A percentile compares a stretch with the other conserved stretches of the same genome.
phyloP scores from a whole-genome alignment of 2,329 filamentous ascomycete genomes.

The Sporothrix pseudoabietina region DNA sequence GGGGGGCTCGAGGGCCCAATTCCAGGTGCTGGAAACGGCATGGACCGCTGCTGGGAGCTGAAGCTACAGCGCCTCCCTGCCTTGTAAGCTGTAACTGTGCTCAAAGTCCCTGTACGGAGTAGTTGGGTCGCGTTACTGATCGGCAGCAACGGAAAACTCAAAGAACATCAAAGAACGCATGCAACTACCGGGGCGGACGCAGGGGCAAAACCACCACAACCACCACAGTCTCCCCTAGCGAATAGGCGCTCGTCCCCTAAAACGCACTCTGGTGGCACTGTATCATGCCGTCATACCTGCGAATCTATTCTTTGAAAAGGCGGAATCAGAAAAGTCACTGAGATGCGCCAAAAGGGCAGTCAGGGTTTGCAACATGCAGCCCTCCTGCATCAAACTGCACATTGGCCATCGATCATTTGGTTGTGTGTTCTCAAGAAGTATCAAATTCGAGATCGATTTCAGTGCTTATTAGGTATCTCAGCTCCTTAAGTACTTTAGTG shows the following conservation, averaged over 20 bases:
- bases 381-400: conserved; percentile 17
- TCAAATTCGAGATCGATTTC: not conserved
- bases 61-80: not conserved
- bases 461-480: not conserved
- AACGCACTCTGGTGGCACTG: not conserved
- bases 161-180: not conserved
- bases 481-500: not conserved
- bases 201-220: not conserved
- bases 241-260: not conserved
- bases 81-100: not conserved
- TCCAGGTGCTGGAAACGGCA: not conserved
- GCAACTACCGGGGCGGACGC: conserved; percentile 14
- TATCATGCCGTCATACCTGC: conserved; percentile 1
- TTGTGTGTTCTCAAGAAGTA: not conserved
- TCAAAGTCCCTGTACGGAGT: not conserved
- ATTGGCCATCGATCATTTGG: not conserved
- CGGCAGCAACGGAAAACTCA: not conserved
- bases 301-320: not conserved
- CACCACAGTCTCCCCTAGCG: not conserved
- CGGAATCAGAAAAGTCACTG: not conserved
- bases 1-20: conserved; percentile 15
- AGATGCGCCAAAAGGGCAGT: not conserved
- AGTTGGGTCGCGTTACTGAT: not conserved
- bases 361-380: conserved; percentile 5
- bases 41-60: not conserved